Conservation (phyloP, 225 moss, liverwort and hornwort species). For the Marchantia polymorpha region DNA sequence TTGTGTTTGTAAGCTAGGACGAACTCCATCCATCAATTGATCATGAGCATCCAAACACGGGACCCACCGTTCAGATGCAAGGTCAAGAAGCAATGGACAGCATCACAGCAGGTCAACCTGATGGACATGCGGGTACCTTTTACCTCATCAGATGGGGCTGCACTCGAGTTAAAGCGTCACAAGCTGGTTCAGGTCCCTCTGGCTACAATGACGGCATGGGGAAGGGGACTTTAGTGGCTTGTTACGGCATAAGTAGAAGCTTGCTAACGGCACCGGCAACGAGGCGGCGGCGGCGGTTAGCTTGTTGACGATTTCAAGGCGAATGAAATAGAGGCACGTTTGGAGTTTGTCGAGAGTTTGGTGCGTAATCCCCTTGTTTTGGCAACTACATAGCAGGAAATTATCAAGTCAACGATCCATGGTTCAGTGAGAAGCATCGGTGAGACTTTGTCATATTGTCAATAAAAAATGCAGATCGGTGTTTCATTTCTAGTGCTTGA, state of each 20-base stretch:
- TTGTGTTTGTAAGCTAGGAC: neutral
- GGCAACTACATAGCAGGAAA: neutral
- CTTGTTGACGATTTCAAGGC: neutral
- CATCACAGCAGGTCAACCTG: neutral
- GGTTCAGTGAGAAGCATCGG: neutral
- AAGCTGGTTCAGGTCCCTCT: neutral
- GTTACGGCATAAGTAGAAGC: neutral
- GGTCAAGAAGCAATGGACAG: neutral
- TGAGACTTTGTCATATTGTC: too few relatives aligned
- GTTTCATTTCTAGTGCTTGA: too few relatives aligned
- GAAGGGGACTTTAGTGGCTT: neutral
- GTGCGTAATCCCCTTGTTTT: neutral
- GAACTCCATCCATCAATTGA: neutral
- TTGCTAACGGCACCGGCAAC: conserved; percentile 1
- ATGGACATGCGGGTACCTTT: neutral
- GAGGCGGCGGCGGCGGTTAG: conserved; percentile 12
- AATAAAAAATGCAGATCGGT: too few relatives aligned
- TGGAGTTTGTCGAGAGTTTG: neutral
- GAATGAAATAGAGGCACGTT: neutral
- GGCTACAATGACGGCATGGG: conserved; percentile 2
- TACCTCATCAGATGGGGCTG: neutral
- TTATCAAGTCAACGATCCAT: neutral
- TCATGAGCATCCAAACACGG: too few relatives aligned
- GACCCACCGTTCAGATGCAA: too few relatives aligned
- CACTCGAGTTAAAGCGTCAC: neutral